A percentile compares a stretch with the other conserved stretches of the same genome.
Conservation (phyloP, 768 basidiomycete genomes). For the Lactarius indigo region DNA sequence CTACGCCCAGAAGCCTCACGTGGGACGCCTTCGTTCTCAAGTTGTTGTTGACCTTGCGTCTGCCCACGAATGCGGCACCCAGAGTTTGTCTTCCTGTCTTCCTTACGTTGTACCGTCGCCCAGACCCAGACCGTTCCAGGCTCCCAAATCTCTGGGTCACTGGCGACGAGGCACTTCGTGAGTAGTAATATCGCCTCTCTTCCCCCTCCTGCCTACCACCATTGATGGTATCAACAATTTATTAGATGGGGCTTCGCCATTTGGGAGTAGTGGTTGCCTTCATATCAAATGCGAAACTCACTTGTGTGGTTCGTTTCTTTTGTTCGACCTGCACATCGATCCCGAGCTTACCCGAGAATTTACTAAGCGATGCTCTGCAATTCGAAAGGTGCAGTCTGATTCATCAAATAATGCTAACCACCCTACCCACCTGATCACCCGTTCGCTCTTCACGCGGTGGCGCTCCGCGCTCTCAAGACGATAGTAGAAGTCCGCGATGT, state of each 20-base stretch:
- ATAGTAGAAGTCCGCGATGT: too few relatives aligned
- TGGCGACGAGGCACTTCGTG: neutral
- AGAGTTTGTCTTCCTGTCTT: neutral
- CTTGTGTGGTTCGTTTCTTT: neutral
- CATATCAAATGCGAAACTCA: neutral
- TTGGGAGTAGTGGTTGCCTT: neutral
- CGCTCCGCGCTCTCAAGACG: too few relatives aligned
- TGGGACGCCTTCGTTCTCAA: neutral
- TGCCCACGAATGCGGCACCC: neutral
- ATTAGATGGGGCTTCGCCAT: neutral
- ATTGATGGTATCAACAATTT: neutral
- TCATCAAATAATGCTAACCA: too few relatives aligned
- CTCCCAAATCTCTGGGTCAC: neutral
- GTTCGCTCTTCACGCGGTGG: too few relatives aligned
- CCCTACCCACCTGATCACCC: neutral
- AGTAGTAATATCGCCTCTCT: neutral
- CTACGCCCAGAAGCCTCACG: neutral
- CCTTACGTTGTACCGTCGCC: neutral
- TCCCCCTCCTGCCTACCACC: neutral
- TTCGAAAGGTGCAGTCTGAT: neutral
- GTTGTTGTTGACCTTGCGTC: neutral
- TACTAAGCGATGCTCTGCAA: neutral
- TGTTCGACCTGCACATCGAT: neutral
- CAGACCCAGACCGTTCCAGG: neutral
- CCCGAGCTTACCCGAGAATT: too few relatives aligned